Evolutionary conservation across 2,329 filamentous ascomycete genomes (phyloP).

Genomic region (Aspergillus costaricaensis): DNA sequence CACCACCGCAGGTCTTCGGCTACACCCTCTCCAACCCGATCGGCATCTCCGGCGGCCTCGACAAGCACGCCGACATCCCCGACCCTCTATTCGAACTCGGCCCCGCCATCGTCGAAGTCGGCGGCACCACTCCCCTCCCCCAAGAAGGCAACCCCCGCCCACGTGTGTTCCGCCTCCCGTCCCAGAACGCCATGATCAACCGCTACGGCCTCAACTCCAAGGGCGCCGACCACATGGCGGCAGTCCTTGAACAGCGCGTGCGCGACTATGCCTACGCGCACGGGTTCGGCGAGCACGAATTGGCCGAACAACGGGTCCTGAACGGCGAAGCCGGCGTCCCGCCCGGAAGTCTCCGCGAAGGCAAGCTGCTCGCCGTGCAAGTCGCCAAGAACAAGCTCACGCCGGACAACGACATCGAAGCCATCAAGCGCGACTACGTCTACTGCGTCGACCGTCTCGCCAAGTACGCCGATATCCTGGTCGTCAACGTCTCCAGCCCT

Average conservation of each 20-base stretch:
- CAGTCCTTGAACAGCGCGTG: conserved; percentile 73
- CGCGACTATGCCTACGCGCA: conserved; percentile 71
- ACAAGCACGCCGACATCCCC: conserved; percentile 90
- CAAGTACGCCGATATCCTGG: conserved; percentile 89
- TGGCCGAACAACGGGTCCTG: conserved; percentile 70
- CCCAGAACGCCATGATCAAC: conserved; percentile 87
- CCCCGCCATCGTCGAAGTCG: conserved; percentile 85
- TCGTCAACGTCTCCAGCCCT: conserved; percentile 95
- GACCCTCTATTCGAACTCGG: conserved; percentile 82
- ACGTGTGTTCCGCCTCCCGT: conserved; percentile 82
- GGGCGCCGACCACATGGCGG: conserved; percentile 84
- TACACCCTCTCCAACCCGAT: conserved; percentile 79
- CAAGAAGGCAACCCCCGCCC: conserved; percentile 87
- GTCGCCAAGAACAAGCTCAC: conserved; percentile 97
- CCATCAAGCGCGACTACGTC: conserved; percentile 79
- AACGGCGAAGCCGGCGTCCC: conserved; percentile 76
- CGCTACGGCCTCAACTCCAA: conserved; percentile 92
- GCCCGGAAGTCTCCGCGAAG: conserved; percentile 74
- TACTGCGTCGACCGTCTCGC: conserved; percentile 82
- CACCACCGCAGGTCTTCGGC: conserved; percentile 68
- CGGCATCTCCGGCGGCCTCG: conserved; percentile 91
- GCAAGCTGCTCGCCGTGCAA: conserved; percentile 83
- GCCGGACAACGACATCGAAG: conserved; percentile 78
- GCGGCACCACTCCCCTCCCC: conserved; percentile 82
- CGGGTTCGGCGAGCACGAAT: conserved; percentile 65